These are phyloP conservation scores for Endotrypanum monterogeii DNA, from an alignment of 208 protist species.

Conservation along the genomic window DNA sequence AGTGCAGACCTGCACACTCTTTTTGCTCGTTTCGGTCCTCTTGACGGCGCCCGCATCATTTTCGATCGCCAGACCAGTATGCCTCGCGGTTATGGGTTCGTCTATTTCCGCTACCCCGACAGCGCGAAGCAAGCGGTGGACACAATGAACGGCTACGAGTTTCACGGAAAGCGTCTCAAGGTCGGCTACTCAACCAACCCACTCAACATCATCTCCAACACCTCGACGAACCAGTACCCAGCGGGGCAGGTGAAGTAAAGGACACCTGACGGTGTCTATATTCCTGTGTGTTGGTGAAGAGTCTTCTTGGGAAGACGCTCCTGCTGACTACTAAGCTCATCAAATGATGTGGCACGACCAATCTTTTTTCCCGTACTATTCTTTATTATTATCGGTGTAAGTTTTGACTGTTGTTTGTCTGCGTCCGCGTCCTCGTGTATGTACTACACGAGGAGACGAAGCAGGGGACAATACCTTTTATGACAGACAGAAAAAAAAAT, in stretches of 20 bases:
- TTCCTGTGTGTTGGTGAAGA: not conserved
- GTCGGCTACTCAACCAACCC: slow-evolving; percentile 82
- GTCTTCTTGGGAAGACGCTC: not conserved
- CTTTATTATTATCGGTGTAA: too few species aligned
- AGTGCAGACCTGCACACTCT: slow-evolving; percentile 60
- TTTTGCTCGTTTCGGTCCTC: slow-evolving; percentile 70
- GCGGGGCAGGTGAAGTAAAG: not conserved
- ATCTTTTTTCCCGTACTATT: not conserved
- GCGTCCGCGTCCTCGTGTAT: too few species aligned
- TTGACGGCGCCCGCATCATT: slow-evolving; percentile 73
- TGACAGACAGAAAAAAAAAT: not conserved
- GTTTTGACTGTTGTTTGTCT: not conserved
- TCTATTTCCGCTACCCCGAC: slow-evolving; percentile 69
- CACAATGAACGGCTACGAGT: slow-evolving; percentile 71
- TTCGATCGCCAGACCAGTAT: slow-evolving; percentile 73
- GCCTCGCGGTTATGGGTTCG: slow-evolving; percentile 75
- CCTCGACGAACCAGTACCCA: not conserved
- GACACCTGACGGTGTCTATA: not conserved
- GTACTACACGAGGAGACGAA: not conserved
- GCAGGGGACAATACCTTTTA: not conserved
- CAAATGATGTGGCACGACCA: not conserved
- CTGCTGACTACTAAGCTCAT: not conserved
- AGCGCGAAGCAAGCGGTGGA: slow-evolving; percentile 61
- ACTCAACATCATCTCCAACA: slow-evolving; percentile 51
- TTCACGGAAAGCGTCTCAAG: slow-evolving; percentile 75